These are phyloP conservation scores for Parachaetomium inaequale DNA, from an alignment of 495 filamentous ascomycete species.

Conservation along the genomic window DNA sequence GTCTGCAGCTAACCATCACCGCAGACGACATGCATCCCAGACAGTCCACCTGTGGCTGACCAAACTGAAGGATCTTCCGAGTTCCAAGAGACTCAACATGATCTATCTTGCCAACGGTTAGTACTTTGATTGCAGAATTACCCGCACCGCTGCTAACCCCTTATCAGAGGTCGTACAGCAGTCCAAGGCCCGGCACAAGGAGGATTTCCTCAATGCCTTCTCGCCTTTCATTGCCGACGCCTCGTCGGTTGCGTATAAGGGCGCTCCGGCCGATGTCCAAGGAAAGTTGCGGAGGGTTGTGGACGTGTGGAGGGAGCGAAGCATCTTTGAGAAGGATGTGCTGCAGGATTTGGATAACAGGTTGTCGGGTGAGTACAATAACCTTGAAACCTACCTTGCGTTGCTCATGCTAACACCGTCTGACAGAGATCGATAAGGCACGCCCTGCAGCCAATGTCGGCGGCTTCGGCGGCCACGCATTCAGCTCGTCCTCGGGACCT, in stretches of 20 bases:
- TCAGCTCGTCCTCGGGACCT: conserved; percentile 61
- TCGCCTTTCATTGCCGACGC: conserved; percentile 87
- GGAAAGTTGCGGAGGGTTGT: conserved; percentile 82
- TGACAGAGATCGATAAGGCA: conserved; percentile 71
- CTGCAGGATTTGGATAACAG: conserved; percentile 73
- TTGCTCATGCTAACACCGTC: neutral
- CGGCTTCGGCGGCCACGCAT: conserved; percentile 58
- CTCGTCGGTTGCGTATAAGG: conserved; percentile 77
- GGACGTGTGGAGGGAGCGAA: conserved; percentile 86
- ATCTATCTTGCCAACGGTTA: conserved; percentile 94
- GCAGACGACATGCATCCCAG: conserved; percentile 81
- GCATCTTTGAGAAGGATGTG: conserved; percentile 77
- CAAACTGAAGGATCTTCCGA: conserved; percentile 75
- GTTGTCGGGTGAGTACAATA: conserved; percentile 60
- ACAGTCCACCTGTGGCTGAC: conserved; percentile 88
- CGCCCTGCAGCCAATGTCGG: conserved; percentile 61
- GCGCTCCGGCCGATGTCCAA: conserved; percentile 76
- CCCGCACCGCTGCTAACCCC: conserved; percentile 26
- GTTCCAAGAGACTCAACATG: conserved; percentile 81
- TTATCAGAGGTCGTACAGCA: conserved; percentile 86
- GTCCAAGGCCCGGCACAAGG: conserved; percentile 82
- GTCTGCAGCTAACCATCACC: conserved; percentile 9
- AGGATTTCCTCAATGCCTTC: conserved; percentile 89
- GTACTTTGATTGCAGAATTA: conserved; percentile 14
- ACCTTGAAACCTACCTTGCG: neutral